Base-by-base conservation (phyloP, 75 land plant genomes). In the Cupressus sempervirens region DNA sequence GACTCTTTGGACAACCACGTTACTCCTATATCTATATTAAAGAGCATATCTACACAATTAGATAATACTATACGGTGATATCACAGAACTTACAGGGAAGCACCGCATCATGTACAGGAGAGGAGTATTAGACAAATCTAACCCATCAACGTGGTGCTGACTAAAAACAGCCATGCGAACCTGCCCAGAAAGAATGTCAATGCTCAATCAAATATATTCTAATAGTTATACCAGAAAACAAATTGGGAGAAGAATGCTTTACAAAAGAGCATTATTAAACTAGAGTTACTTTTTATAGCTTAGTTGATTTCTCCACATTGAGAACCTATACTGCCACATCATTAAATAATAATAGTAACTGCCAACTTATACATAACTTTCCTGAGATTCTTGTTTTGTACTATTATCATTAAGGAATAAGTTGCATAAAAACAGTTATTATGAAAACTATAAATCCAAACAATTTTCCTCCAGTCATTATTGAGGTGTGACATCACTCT, bases 71-170 rank as follows among this genome's bases (percentile, higher is more conserved):
- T 62, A 23, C 6, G n/a, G n/a, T 62, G 10, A 43, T 4, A 6
- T 84, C 4, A 70, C 15, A 58, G 29, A 53, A 77, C 94, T 91
- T 84, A 98, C 99, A 7, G 99, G 99, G 88, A 87, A 98, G 88
- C 98, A 96, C 40, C 95, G 96, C 92, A 95, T 92, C 99, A 98
- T 98, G 72, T 98, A 98, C 18, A 98, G 85, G 62, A 98, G 95
- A 30, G 99, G 98, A 84, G 96, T 98, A 81, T 98, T 93, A 62
- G 99, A 94, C 29, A 98, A 90, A 81, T 98, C 99, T 32, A 98
- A 93, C 56, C 99, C 99, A 89, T 98, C 99, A 87, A 98, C 99
- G 86, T 98, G 99, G 70, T 98, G 99, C 90, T 98, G 99, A 88
- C 95, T 98, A 62, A 98, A 98, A 20, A 98, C 99, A 84, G 99